Conservation (phyloP, 352 stramenopile genomes). For the Blastocystis sp. region DNA sequence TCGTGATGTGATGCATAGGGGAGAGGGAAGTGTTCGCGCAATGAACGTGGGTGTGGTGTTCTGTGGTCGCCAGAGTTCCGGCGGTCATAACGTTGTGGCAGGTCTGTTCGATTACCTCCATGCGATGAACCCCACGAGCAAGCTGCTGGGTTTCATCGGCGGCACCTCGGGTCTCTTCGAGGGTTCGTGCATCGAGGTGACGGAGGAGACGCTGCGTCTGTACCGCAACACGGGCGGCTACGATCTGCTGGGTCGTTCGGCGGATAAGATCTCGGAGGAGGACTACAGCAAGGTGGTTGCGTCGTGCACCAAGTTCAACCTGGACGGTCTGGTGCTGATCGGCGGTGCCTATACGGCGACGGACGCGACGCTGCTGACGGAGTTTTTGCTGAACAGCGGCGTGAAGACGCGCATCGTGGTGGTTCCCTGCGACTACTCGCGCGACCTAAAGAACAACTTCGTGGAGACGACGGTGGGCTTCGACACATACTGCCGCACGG, state of each 20-base stretch:
- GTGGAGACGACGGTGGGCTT: conserved; percentile 64
- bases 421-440: conserved; percentile 62
- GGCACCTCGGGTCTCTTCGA: conserved; percentile 56
- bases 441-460: conserved; percentile 64
- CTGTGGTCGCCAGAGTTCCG: conserved; percentile 62
- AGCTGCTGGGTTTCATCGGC: conserved; percentile 53
- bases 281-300: conserved; percentile 28
- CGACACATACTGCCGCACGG: conserved; percentile 61
- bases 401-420: conserved; percentile 62
- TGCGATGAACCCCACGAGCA: conserved; percentile 45
- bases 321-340: conserved; percentile 63
- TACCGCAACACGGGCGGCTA: conserved; percentile 63
- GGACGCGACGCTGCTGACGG: conserved; percentile 62
- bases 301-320: conserved; percentile 54
- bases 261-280: conserved; percentile 61
- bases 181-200: conserved; percentile 41
- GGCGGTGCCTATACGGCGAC: conserved; percentile 62
- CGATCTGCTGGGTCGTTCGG: conserved; percentile 62
- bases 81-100: conserved; percentile 63
- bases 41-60: conserved; percentile 62
- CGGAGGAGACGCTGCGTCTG: conserved; percentile 39
- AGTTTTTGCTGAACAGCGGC: conserved; percentile 61
- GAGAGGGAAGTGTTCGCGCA: background rate
- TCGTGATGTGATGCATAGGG: background rate
- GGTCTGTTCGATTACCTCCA: conserved; percentile 59